Evolutionary conservation across 257 asterid species (phyloP), one percentile per base, ranked within the genome.

Genomic region (Schizonepeta tenuifolia): DNA sequence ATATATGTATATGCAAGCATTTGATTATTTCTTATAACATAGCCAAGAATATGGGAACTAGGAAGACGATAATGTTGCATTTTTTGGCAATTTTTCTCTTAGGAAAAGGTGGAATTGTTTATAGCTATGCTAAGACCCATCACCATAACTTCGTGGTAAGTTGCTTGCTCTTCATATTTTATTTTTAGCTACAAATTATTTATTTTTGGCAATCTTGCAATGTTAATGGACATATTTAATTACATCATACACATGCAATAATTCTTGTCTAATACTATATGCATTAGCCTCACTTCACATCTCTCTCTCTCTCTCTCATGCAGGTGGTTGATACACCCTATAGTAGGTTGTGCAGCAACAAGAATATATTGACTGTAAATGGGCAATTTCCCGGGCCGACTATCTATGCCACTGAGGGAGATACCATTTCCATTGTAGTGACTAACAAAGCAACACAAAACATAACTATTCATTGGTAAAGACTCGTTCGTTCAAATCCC

Each of bases 331-430:
- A 83, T 47, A 58, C 83, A 38, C 64, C 80, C 3, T 81, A 72
- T 57, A 75, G 20, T 33, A 73, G 79, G 77, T 75, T 84, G 1
- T 84, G 89, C 67, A 41, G 64, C 65, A 80, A 76, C 49, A 87
- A 87, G 80, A 85, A 67, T 36, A 85, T 85, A 15, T 35, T 85
- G 38, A 87, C 87, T 0, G 78, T 87, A 33, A 87, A 87, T 20
- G 86, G 89, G 12, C 77, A 80, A 62, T 86, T 80, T 67, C 92
- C 92, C 0, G 89, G 92, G 35, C 89, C 89, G 15, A 82, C 86
- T 11, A 41, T 86, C 6, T 28, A 69, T 21, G 81, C 65, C 12
- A 44, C 72, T 0, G 67, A 65, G 41, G 89, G 91, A n/a, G 89
- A 84, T 6, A 78, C 82, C 6, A 65, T 83, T 46, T 26, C 35